These are phyloP conservation scores for Teratosphaeria gauchensis DNA, from an alignment of 2,329 filamentous ascomycete genomes.

Conservation along the genomic window DNA sequence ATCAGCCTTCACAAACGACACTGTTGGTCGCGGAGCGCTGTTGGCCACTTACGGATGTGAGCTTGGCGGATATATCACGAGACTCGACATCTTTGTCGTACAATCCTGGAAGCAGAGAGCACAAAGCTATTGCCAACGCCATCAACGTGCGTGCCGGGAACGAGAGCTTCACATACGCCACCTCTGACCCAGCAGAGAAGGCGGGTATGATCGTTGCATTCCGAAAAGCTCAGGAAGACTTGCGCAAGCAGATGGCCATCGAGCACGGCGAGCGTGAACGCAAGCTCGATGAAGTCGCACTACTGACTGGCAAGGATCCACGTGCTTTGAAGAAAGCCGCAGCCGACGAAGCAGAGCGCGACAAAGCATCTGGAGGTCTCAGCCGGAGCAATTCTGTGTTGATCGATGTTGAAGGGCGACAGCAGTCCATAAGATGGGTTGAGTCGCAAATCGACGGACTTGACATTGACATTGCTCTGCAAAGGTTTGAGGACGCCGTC, in stretches of 20 bases:
- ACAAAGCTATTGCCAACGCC: constrained; percentile 59
- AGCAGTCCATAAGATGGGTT: constrained; percentile 92
- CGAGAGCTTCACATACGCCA: constrained; percentile 90
- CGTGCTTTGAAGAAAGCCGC: constrained; percentile 49
- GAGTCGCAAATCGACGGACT: constrained; percentile 92
- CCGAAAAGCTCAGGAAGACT: constrained; percentile 82
- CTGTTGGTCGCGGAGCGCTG: constrained; percentile 80
- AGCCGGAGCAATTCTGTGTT: constrained; percentile 47
- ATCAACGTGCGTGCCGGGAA: constrained; percentile 83
- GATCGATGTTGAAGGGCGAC: constrained; percentile 92
- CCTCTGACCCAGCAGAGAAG: constrained; percentile 65
- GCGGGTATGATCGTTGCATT: constrained; percentile 74
- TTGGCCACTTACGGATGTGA: constrained; percentile 86
- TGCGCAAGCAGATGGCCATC: constrained; percentile 73
- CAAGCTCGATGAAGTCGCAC: constrained; percentile 24
- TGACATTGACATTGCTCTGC: constrained; percentile 89
- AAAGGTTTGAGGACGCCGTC: constrained; percentile 79
- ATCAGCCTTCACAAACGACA: constrained; percentile 18
- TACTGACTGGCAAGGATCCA: constrained; percentile 22
- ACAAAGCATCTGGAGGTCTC: constrained; percentile 10
- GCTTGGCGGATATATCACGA: constrained; percentile 66
- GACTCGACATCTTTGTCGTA: constrained; percentile 34
- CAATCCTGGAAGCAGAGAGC: constrained; percentile 30
- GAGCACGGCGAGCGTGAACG: constrained; percentile 83
- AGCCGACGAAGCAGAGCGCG: constrained; percentile 36